Conservation (phyloP, 208 protist genomes). For the Porcisia hertigi region DNA sequence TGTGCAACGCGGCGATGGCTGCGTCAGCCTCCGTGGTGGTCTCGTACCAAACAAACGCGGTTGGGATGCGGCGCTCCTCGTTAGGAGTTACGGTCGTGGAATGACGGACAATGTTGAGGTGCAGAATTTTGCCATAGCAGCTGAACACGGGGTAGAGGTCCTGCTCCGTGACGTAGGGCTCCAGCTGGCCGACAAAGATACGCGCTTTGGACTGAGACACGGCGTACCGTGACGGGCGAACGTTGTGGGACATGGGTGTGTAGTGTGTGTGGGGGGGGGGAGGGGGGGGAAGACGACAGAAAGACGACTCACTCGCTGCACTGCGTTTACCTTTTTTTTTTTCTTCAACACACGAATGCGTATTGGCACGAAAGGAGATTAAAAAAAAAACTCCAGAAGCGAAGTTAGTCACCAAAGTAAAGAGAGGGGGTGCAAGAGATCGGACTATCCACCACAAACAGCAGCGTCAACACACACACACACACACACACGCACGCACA, state of each 20-base stretch:
- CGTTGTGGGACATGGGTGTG: constrained; percentile 27
- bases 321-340: background rate
- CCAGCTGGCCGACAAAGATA: constrained; percentile 70
- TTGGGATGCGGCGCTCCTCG: constrained; percentile 58
- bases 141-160: constrained; percentile 67
- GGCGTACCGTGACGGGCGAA: constrained; percentile 39
- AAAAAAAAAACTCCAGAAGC: constrained; percentile 5
- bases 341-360: background rate
- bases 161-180: constrained; percentile 65
- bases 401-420: no score
- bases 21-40: constrained; percentile 61
- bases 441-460: no score
- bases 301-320: background rate
- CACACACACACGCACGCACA: background rate
- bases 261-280: background rate
- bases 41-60: constrained; percentile 71
- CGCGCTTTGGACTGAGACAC: constrained; percentile 50
- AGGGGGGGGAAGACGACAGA: background rate
- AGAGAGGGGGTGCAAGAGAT: background rate
- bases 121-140: constrained; percentile 54
- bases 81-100: constrained; percentile 65
- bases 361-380: background rate
- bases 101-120: constrained; percentile 66
- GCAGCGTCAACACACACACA: no score
- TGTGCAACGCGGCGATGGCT: constrained; percentile 70